Base-by-base conservation (phyloP, 2,329 filamentous ascomycete genomes). In the Aureobasidium sp. region DNA sequence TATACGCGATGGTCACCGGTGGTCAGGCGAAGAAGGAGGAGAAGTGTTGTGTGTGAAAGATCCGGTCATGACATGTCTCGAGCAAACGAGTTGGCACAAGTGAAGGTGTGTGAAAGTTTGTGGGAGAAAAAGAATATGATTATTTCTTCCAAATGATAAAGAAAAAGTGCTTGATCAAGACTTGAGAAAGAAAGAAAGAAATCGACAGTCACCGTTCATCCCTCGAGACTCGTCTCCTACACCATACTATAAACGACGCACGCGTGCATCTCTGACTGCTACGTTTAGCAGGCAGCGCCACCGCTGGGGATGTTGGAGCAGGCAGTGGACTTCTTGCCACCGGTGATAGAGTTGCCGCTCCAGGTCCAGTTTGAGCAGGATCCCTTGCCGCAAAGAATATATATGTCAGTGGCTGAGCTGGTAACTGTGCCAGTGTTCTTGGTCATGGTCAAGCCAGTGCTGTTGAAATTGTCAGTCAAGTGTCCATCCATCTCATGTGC, bases 311-410 rank as follows among this genome's bases (percentile, higher is more conserved):
- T 68, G 64, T 77, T 76, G 64, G 69, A 48, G 66, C 78, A 81
- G 14, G 67, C 66, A 45, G 66, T 68, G 69, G 73, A 76, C 12
- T 67, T 76, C 68, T 79, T 76, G 54, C 82, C 82, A 37, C 82
- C 82, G 19, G 79, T 81, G 40, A 84, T 73, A 44, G 65, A 69
- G 63, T 81, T 76, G 48, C 71, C 74, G 11, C 69, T 74, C 79
- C 81, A 84, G 15, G 75, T 80, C 79, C 82, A 85, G 71, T 77
- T 73, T 5, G 73, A 75, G 71, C 80, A 82, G 60, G 75, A 74
- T 12, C 77, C 82, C 42, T 47, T 48, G 15, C 29, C 54, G 65
- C 82, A 85, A 14, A 83, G 76, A 62, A 85, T 80, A 67, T 81
- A 80, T 64, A 83, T 70, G 54, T 80, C 60, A 4, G 67, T 70